Evolutionary conservation across 2,329 filamentous ascomycete species (phyloP).

Genomic region (Polytolypa hystricis): DNA sequence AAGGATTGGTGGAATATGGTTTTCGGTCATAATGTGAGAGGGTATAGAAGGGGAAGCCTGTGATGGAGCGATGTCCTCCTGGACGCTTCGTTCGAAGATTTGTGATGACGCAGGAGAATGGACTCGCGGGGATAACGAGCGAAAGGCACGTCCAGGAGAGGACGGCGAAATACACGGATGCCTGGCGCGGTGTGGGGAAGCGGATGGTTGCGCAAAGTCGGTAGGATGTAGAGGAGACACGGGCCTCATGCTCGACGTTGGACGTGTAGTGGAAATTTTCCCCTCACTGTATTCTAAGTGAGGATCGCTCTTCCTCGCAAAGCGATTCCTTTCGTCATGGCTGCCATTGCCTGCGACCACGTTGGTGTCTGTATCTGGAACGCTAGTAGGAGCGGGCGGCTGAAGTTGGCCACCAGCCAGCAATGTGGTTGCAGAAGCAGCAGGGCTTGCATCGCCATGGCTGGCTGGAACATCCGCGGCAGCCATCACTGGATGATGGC

Average conservation of each 20-base stretch:
- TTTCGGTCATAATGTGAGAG: constrained; percentile 85
- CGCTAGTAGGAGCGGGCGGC: too few species aligned
- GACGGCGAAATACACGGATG: constrained; percentile 38
- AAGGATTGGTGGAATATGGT: constrained; percentile 82
- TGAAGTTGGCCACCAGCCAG: too few species aligned
- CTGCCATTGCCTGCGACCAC: too few species aligned
- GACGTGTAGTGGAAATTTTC: too few species aligned
- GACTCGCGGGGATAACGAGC: constrained; percentile 60
- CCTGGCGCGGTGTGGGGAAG: constrained; percentile 23
- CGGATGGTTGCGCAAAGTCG: constrained; percentile 34
- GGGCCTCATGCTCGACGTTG: constrained; percentile 18
- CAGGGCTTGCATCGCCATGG: too few species aligned
- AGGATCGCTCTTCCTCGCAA: too few species aligned
- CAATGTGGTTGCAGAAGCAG: too few species aligned
- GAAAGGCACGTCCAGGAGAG: constrained; percentile 55
- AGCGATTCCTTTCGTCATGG: too few species aligned
- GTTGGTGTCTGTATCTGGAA: too few species aligned
- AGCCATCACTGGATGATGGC: constrained; percentile 1
- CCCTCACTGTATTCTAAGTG: too few species aligned
- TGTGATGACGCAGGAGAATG: constrained; percentile 63
- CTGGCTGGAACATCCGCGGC: too few species aligned
- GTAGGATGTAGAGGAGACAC: constrained; percentile 29
- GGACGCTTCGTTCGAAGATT: constrained; percentile 92
- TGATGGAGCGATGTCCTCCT: constrained; percentile 58
- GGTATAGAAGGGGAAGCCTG: constrained; percentile 79